Conservation (phyloP, 345 rosid species). For the Citrus cavaleriei region DNA sequence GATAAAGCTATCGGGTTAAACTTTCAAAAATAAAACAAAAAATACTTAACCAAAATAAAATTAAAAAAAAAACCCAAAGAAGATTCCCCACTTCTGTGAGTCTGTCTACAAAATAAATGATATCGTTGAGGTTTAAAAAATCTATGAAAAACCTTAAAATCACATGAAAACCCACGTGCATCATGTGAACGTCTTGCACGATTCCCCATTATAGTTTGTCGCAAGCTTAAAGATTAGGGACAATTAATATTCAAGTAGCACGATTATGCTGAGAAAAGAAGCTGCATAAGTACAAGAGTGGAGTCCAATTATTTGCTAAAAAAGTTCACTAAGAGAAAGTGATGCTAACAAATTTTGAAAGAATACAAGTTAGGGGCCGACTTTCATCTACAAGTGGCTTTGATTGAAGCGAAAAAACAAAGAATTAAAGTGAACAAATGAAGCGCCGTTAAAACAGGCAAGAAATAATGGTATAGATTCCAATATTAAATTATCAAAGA, state of each 20-base stretch:
- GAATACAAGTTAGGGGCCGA: conserved; percentile 9
- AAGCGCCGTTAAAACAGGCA: background rate
- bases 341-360: background rate
- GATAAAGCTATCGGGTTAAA: too few species aligned
- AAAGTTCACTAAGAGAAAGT: background rate
- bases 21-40: too few species aligned
- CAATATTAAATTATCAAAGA: background rate
- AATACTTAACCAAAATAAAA: too few species aligned
- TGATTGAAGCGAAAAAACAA: background rate
- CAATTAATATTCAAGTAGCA: background rate
- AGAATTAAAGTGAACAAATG: background rate
- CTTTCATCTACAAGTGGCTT: conserved; percentile 21
- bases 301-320: conserved; percentile 8
- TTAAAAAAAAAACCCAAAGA: too few species aligned
- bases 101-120: too few species aligned
- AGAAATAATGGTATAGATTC: conserved; percentile 1
- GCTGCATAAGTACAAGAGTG: conserved; percentile 6
- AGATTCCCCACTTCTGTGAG: too few species aligned
- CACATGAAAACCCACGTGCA: background rate
- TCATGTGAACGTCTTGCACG: background rate
- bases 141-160: background rate
- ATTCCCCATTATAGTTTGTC: background rate
- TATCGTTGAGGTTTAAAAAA: background rate
- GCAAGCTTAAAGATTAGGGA: background rate
- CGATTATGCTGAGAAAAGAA: conserved; percentile 5